Conservation (phyloP, 2,329 filamentous ascomycete genomes). For the Aspergillus pseudoviridinutans region DNA sequence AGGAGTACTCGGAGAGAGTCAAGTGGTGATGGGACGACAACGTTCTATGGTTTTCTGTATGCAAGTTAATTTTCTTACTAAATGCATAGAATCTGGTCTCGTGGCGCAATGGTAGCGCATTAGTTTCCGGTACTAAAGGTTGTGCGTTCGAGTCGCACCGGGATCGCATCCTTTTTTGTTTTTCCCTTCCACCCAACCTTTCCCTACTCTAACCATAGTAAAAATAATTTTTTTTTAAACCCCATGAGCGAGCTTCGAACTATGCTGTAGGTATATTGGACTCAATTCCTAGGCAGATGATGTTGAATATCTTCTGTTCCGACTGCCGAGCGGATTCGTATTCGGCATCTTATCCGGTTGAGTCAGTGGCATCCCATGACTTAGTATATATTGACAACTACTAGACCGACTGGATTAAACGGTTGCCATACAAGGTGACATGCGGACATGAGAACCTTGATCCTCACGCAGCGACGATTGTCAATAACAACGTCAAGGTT, state of each 20-base stretch:
- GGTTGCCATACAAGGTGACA: neutral
- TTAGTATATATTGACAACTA: neutral
- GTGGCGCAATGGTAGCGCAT: slow-evolving; percentile 38
- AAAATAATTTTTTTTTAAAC: neutral
- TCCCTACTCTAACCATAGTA: neutral
- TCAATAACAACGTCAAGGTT: neutral
- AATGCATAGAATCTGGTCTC: slow-evolving; percentile 8
- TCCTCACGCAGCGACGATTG: neutral
- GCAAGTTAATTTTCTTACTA: too few relatives aligned
- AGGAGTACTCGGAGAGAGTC: too few relatives aligned
- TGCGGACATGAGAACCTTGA: neutral
- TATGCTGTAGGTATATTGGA: neutral
- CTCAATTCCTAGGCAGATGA: neutral
- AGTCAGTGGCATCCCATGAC: neutral
- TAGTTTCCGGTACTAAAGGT: slow-evolving; percentile 37
- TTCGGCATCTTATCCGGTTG: neutral
- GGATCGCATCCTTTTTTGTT: slow-evolving; percentile 19
- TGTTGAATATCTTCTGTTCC: neutral
- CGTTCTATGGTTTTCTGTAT: too few relatives aligned
- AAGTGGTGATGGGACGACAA: too few relatives aligned
- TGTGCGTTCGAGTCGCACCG: slow-evolving; percentile 35
- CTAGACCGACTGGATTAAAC: neutral
- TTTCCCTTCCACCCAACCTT: neutral
- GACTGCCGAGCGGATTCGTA: neutral
- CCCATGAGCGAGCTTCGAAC: neutral